phyloP scores from a whole-genome alignment of 306 rosid genomes.

The Pterocarpus santalinus region DNA sequence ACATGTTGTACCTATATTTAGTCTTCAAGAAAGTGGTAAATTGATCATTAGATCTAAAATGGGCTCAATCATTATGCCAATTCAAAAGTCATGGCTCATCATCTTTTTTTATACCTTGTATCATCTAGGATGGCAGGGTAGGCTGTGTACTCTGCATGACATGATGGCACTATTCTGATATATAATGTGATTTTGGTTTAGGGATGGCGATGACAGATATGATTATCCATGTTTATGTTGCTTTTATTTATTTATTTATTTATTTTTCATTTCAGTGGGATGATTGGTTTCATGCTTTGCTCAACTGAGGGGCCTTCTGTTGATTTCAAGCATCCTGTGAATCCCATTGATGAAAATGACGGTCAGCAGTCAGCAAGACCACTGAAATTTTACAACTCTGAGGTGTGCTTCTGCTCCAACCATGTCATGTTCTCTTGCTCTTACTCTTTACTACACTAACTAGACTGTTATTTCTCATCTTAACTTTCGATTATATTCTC shows the following conservation, averaged over 20 bases:
- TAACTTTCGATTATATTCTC: neutral
- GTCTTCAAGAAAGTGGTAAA: neutral
- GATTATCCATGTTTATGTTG: conserved; percentile 33
- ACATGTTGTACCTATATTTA: neutral
- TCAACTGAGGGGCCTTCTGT: conserved; percentile 94
- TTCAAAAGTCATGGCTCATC: neutral
- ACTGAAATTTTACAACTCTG: conserved; percentile 90
- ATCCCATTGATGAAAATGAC: conserved; percentile 67
- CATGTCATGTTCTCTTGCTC: neutral
- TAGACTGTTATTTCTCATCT: neutral
- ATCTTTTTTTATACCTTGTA: neutral
- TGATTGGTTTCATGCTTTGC: conserved; percentile 99
- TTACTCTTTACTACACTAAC: neutral
- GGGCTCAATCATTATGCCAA: neutral
- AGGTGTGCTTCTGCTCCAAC: conserved; percentile 62
- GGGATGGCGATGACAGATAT: conserved; percentile 8
- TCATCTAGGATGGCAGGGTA: neutral
- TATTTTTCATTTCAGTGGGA: conserved; percentile 72
- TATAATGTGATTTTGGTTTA: neutral
- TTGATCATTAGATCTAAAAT: neutral
- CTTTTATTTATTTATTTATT: conserved; percentile 16
- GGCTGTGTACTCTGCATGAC: neutral
- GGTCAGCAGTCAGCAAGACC: conserved; percentile 56
- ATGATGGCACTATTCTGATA: neutral
- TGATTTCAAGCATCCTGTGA: conserved; percentile 95